These are phyloP conservation scores for Aspergillus sp. DNA, from an alignment of 2,329 filamentous ascomycete genomes.

Conservation along the genomic window DNA sequence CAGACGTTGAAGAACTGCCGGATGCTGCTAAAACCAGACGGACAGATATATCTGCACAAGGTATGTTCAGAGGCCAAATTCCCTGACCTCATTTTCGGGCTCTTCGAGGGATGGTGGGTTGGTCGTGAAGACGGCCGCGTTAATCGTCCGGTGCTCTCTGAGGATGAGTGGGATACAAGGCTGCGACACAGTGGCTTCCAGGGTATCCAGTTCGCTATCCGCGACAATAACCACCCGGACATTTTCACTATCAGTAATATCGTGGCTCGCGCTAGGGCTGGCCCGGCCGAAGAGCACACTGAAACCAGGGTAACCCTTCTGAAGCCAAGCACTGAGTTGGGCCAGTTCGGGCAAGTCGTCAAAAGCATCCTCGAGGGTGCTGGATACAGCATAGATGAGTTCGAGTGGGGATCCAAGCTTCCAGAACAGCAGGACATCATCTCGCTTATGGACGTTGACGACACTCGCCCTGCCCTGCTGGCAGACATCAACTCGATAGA, in stretches of 20 bases:
- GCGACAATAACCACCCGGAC: not conserved
- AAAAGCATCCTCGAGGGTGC: not conserved
- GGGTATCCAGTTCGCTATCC: not conserved
- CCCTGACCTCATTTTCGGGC: slow-evolving; percentile 20
- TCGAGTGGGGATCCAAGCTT: not conserved
- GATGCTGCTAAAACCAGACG: slow-evolving; percentile 39
- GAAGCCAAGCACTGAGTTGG: not conserved
- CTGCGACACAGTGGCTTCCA: not conserved
- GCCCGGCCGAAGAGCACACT: not conserved
- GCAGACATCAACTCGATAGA: not conserved
- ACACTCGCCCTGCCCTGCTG: not conserved
- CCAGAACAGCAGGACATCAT: not conserved
- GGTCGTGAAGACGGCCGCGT: slow-evolving; percentile 21
- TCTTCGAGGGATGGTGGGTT: slow-evolving; percentile 42
- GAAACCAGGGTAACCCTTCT: not conserved
- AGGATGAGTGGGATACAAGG: not conserved
- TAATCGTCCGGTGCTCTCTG: not conserved
- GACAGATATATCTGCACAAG: slow-evolving; percentile 48
- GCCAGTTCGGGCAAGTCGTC: not conserved
- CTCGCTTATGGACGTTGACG: not conserved
- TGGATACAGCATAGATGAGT: not conserved
- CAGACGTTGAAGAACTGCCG: slow-evolving; percentile 18
- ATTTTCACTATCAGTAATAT: not conserved
- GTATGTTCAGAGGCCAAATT: not conserved
- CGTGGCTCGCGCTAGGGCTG: not conserved